Evolutionary conservation across 371 early-diverging fungal species (phyloP).

Genomic region (Smittium culicis): DNA sequence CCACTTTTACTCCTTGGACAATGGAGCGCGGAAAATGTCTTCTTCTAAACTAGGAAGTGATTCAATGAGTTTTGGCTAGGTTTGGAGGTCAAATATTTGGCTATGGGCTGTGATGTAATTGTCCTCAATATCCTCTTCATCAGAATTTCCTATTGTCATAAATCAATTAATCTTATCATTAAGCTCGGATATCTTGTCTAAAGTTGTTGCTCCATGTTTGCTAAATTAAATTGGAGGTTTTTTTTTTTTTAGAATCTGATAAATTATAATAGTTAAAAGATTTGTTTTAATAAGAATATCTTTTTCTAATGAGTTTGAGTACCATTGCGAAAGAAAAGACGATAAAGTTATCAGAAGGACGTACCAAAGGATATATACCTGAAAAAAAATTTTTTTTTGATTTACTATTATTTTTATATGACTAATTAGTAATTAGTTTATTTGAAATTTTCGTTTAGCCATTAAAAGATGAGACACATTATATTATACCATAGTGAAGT

Average conservation of each 20-base stretch:
- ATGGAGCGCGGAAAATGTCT: background rate
- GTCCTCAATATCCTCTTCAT: background rate
- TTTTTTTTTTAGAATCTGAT: background rate
- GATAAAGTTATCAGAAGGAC: background rate
- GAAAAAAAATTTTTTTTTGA: background rate
- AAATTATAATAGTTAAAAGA: background rate
- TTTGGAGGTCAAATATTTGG: background rate
- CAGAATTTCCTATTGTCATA: background rate
- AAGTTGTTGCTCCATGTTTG: background rate
- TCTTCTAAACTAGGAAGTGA: background rate
- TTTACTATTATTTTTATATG: background rate
- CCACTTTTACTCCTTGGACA: background rate
- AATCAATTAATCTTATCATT: background rate
- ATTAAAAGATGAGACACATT: background rate
- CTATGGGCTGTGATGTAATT: background rate
- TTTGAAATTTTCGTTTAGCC: background rate
- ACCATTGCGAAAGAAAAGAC: background rate
- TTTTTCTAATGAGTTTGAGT: background rate
- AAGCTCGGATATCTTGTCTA: background rate
- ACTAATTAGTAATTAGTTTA: background rate
- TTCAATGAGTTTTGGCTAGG: background rate
- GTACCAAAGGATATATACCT: background rate
- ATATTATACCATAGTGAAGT: background rate
- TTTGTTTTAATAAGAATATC: background rate
- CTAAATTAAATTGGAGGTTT: background rate